phyloP scores from a whole-genome alignment of 192 early-diverging fungal species.

The Lobulomyces angularis region DNA sequence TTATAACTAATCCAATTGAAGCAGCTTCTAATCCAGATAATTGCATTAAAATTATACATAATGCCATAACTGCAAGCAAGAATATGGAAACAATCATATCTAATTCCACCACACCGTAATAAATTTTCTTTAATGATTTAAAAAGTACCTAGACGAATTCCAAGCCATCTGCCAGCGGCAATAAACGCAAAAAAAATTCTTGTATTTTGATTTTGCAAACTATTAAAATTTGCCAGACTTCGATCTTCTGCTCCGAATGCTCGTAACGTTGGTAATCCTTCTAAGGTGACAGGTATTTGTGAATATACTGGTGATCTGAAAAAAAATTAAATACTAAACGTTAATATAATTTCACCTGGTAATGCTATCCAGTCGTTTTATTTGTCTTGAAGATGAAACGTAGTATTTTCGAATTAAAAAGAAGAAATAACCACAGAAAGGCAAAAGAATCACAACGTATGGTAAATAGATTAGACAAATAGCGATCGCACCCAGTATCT shows the following conservation, averaged over 20 bases:
- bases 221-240: conserved; percentile 26
- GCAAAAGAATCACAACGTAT: conserved; percentile 39
- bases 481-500: conserved; percentile 48
- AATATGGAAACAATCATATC: conserved; percentile 34
- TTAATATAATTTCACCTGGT: no score
- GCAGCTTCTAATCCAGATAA: conserved; percentile 19
- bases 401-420: conserved; percentile 35
- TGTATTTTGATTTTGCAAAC: conserved; percentile 20
- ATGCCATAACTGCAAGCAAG: conserved; percentile 26
- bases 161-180: conserved; percentile 12
- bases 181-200: not conserved
- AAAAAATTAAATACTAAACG: conserved; percentile 53
- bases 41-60: conserved; percentile 23
- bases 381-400: conserved; percentile 42
- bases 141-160: conserved; percentile 17
- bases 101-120: no score
- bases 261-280: conserved; percentile 57
- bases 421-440: conserved; percentile 29
- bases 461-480: conserved; percentile 52
- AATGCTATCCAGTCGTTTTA: conserved; percentile 57
- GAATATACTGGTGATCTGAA: conserved; percentile 24
- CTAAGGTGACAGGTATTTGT: conserved; percentile 14
- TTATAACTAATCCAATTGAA: conserved; percentile 35
- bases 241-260: conserved; percentile 64
- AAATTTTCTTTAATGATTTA: no score